Percentiles rank a stretch among this genome's conserved stretches.
phyloP scores from a whole-genome alignment of 495 filamentous ascomycete species.

The Cercophora samala region DNA sequence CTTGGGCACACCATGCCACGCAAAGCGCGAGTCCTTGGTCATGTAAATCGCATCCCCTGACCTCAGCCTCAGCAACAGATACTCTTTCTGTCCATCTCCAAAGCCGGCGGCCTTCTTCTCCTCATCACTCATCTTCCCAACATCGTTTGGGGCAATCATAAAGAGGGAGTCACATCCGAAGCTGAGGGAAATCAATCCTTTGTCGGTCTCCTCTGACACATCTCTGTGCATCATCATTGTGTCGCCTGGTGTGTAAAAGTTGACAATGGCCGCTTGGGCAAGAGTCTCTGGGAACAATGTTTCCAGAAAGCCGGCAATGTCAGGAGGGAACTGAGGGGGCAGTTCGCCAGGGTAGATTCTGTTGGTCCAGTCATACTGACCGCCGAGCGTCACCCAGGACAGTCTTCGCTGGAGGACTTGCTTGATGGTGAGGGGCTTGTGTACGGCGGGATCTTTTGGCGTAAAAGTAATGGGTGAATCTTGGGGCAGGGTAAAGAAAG shows the following conservation, averaged over 20 bases:
- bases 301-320: constrained; percentile 63
- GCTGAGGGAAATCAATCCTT: constrained; percentile 76
- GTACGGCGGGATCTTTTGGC: constrained; percentile 63
- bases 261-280: constrained; percentile 86
- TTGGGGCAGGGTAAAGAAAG: constrained; percentile 48
- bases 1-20: constrained; percentile 92
- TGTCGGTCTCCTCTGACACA: constrained; percentile 74
- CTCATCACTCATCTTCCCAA: constrained; percentile 37
- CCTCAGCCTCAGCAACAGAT: constrained; percentile 61
- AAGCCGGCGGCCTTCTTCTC: constrained; percentile 24
- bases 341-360: constrained; percentile 67
- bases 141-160: constrained; percentile 51
- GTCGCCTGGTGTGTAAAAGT: constrained; percentile 84
- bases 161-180: constrained; percentile 88
- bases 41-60: constrained; percentile 85
- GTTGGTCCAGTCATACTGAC: constrained; percentile 90
- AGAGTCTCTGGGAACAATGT: constrained; percentile 66
- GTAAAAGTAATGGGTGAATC: constrained; percentile 44
- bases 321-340: constrained; percentile 71
- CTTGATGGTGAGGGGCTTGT: constrained; percentile 64
- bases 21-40: constrained; percentile 71
- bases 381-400: constrained; percentile 89
- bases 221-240: constrained; percentile 86
- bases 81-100: constrained; percentile 32
- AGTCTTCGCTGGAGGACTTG: constrained; percentile 71